Conservation (phyloP, 2,329 filamentous ascomycete species). For the Bipolaris bicolor region DNA sequence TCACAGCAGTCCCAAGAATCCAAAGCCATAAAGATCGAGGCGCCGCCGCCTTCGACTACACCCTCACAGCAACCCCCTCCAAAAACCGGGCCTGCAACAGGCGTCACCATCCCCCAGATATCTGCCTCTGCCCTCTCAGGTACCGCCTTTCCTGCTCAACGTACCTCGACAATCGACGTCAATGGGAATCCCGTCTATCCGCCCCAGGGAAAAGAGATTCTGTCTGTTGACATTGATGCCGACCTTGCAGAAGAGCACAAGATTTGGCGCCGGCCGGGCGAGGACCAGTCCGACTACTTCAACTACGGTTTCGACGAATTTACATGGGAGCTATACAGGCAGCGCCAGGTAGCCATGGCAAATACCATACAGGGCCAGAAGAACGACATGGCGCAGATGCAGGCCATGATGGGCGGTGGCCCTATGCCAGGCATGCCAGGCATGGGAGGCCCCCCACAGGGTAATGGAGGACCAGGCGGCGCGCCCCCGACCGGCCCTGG, state of each 20-base stretch:
- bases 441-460: slow-evolving; percentile 27
- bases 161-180: slow-evolving; percentile 83
- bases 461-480: slow-evolving; percentile 22
- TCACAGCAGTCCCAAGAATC: slow-evolving; percentile 37
- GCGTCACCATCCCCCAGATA: slow-evolving; percentile 31
- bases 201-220: slow-evolving; percentile 74
- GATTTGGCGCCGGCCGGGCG: slow-evolving; percentile 92
- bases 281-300: slow-evolving; percentile 96
- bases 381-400: slow-evolving; percentile 67
- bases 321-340: slow-evolving; percentile 92
- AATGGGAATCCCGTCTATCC: slow-evolving; percentile 82
- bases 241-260: slow-evolving; percentile 74
- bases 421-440: slow-evolving; percentile 37
- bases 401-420: slow-evolving; percentile 58
- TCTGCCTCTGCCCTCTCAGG: slow-evolving; percentile 33
- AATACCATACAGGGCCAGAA: slow-evolving; percentile 83
- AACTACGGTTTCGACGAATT: slow-evolving; percentile 99
- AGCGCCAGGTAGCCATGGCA: slow-evolving; percentile 82
- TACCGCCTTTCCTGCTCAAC: slow-evolving; percentile 64
- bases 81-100: slow-evolving; percentile 10
- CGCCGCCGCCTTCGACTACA: slow-evolving; percentile 34
- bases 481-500: slow-evolving; percentile 43
- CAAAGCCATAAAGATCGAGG: slow-evolving; percentile 49
- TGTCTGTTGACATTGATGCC: slow-evolving; percentile 58
- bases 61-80: slow-evolving; percentile 18